Evolutionary conservation across 1,139 yeast species (phyloP).

Genomic region (Candida neerlandica): DNA sequence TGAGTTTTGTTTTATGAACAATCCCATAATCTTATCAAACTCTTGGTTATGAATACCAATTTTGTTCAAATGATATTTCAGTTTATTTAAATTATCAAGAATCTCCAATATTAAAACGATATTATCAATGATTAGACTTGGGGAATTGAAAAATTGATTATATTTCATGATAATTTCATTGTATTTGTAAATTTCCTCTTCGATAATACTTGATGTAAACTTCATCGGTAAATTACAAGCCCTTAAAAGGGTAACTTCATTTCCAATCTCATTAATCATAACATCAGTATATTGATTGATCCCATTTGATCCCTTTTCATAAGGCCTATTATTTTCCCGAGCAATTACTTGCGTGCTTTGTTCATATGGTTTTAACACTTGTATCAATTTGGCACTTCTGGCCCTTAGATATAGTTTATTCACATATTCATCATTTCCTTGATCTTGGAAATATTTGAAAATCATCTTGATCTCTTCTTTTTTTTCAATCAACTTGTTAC

Average conservation of each 20-base stretch:
- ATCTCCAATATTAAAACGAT: slow-evolving; percentile 48
- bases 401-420: slow-evolving; percentile 48
- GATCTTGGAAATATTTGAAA: slow-evolving; percentile 46
- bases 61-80: slow-evolving; percentile 21
- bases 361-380: slow-evolving; percentile 39
- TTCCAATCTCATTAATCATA: slow-evolving; percentile 49
- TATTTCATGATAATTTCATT: slow-evolving; percentile 14
- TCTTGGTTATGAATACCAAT: slow-evolving; percentile 17
- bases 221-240: slow-evolving; percentile 21
- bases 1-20: slow-evolving; percentile 25
- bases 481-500: slow-evolving; percentile 10
- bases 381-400: slow-evolving; percentile 48
- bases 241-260: slow-evolving; percentile 45
- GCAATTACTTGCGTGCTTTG: slow-evolving; percentile 39
- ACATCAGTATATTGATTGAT: slow-evolving; percentile 58
- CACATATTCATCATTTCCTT: slow-evolving; percentile 19
- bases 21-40: slow-evolving; percentile 18
- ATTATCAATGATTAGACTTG: slow-evolving; percentile 22
- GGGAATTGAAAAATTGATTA: slow-evolving; percentile 15
- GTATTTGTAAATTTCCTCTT: slow-evolving; percentile 25
- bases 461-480: slow-evolving; percentile 26
- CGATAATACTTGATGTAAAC: slow-evolving; percentile 25
- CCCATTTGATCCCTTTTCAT: slow-evolving; percentile 67
- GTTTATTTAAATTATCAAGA: slow-evolving; percentile 33
- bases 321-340: slow-evolving; percentile 43